Base-by-base conservation (phyloP, 2,329 filamentous ascomycete genomes). In the Botrytis paeoniae region DNA sequence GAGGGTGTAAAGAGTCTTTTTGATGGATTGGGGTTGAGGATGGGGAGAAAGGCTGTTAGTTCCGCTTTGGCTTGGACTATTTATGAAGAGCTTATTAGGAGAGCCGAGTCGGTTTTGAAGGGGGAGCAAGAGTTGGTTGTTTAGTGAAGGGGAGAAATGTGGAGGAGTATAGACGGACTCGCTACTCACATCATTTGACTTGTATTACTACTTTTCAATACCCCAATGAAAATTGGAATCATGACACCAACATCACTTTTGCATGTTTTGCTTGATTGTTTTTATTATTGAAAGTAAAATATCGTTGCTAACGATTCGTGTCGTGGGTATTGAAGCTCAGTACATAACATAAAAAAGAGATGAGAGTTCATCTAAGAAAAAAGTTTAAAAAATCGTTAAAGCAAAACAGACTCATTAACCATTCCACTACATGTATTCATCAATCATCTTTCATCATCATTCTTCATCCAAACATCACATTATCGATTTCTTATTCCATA, bases 11-110 rank as follows among this genome's bases (percentile, higher is more conserved):
- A 91, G 71, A 92, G 92, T 74, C 86, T 99, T 73, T 95, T 96
- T 83, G 92, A 96, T 81, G 96, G 96, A 1, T 83, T 99, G 72
- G 93, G 89, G 1, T 84, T 99, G 77, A 88, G 96, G 73, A 97
- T 98, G 86, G 92, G 91, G 63, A 88, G 96, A 77, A 99, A 99
- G 82, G 95, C 94, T 8, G 83, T 98, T 62, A 98, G 95, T 82
- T 95, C 92, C 70, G 96, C 96, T n/a, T 86, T 98, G 77, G 95
- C 95, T 12, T 99, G 96, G 96, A 98, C 95, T 16, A 86, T 98
- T 59, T 99, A 99, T 80, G 96, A 99, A 84, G 95, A 98, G 82
- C 83, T 98, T 78, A 92, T 98, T 75, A 85, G 95, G 74, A 87
- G 92, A 78, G 92, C 92, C 1, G 89, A 80, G 69, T 63, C 73